Base-by-base conservation (phyloP, 805 yeast species). In the Wickerhamiella azymoides region DNA sequence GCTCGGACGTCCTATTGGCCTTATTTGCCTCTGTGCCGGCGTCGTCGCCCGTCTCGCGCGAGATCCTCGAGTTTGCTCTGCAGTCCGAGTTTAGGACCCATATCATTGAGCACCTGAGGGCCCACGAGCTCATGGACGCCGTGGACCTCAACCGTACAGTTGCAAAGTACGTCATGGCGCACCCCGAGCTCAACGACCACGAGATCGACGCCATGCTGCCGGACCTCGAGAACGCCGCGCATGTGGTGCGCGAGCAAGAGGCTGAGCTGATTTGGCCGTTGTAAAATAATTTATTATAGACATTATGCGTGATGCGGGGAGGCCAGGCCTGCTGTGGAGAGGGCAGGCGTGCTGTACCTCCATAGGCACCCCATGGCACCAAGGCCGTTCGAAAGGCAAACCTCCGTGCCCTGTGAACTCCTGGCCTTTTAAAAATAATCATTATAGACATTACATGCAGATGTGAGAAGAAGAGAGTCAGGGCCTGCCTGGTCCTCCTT, bases 11-110 rank as follows among this genome's bases (percentile, higher is more conserved):
- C 19, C 35, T 57, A 5, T 36, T 58, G 40, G 56, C 55, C 8
- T 52, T 59, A 28, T 45, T 59, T 14, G 51, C 57, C 1, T 24
- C 44, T 10, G 32, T 41, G 2, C 37, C 37, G 6, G 38, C 24
- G 11, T 32, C 37, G 10, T 41, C 44, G n/a, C 44, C 39, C 14
- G 57, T 59, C 2, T 51, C 57, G 9, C 40, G 48, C 8, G 44
- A 39, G 26, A 46, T 53, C 5, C 36, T 57, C 14, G 47, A 42
- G 4, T 9, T 24, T 10, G 50, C 53, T n/a, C 45, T 57, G 39
- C 50, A 48, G 9, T 25, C 49, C 13, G 41, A 37, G 4, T 18
- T 14, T 28, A 39, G 43, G 10, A 45, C 45, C 9, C 39, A 24
- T 21, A 38, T 48, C 11, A 36, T 46, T n/a, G 37, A 24, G 14